Evolutionary conservation across 2,329 filamentous ascomycete species (phyloP), one percentile per base, ranked within the genome.

Genomic region (Colletotrichum destructivum): DNA sequence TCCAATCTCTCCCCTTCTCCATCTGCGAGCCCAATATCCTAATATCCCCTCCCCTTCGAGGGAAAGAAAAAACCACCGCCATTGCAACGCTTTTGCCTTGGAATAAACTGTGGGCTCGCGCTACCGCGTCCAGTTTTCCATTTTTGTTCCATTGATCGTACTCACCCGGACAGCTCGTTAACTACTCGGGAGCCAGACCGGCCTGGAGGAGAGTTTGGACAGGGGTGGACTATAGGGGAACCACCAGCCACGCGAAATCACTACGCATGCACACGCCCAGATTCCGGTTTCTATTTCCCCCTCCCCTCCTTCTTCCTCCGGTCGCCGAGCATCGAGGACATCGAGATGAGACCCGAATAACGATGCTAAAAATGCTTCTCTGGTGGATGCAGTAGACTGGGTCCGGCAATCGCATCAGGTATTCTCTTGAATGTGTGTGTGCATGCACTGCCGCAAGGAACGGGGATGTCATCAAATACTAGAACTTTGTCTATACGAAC

Each of bases 351-450:
- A 11, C 42, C 40, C 49, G 31, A n/a, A n/a, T n/a, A 23, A 23
- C 23, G 23, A 35, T 71, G 65, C 69, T 69, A 64, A 69, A 71
- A 71, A 69, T 60, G 69, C 65, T 69, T 71, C 46, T 69, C 69
- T 49, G 52, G 59, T 60, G 69, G 69, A 44, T 57, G 44, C 52
- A 8, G 9, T n/a, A 23, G n/a, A n/a, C 42, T 15, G 40, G 16
- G n/a, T 35, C 42, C 21, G 23, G 62, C 16, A 23, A 44, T 62
- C 26, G 56, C n/a, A 23, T 71, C 44, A 64, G 51, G 64, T 68
- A 21, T 31, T 46, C 12, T 11, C n/a, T 49, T 57, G 35, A 18
- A 18, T 52, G 12, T 21, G 46, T 21, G 18, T 18, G 54, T 23
- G 55, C 16, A 9, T 49, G 65, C 69, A 59, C 65, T 63, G 65